Percentiles rank a stretch among this genome's conserved stretches.
These are phyloP conservation scores for Amanita pallidorosea DNA, from an alignment of 768 basidiomycete genomes.

Conservation along the genomic window DNA sequence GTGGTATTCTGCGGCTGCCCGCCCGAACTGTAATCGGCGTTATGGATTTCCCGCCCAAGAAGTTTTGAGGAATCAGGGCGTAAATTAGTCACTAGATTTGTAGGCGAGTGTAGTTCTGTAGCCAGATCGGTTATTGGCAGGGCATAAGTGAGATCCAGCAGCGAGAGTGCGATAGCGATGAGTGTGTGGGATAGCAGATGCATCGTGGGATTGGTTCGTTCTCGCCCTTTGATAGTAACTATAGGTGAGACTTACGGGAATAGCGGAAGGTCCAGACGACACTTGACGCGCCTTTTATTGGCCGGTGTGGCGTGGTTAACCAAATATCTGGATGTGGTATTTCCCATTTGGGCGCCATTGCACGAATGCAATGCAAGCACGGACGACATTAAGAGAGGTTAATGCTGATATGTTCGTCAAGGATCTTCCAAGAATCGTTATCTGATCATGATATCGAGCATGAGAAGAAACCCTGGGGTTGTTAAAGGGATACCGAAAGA, in stretches of 20 bases:
- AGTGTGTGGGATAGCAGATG: not conserved
- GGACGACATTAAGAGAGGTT: not conserved
- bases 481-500: not conserved
- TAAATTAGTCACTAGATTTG: not conserved
- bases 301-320: not conserved
- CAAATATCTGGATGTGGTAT: constrained; percentile 1
- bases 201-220: constrained; percentile 1
- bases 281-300: not conserved
- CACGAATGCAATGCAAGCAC: not conserved
- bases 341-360: not conserved
- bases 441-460: no score
- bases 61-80: not conserved
- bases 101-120: not conserved
- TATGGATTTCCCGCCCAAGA: constrained; percentile 2
- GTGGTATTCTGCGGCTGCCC: not conserved
- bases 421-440: no score
- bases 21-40: constrained; percentile 1
- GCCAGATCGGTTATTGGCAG: not conserved
- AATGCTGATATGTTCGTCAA: not conserved
- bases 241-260: not conserved
- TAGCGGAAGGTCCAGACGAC: not conserved
- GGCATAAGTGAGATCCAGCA: not conserved
- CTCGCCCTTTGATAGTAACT: not conserved
- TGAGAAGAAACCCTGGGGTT: no score
- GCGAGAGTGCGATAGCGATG: constrained; percentile 1